Evolutionary conservation across 140 eudicot genomes (phyloP), one percentile per base, ranked within the genome.

Genomic region (Flaveria floridana): DNA sequence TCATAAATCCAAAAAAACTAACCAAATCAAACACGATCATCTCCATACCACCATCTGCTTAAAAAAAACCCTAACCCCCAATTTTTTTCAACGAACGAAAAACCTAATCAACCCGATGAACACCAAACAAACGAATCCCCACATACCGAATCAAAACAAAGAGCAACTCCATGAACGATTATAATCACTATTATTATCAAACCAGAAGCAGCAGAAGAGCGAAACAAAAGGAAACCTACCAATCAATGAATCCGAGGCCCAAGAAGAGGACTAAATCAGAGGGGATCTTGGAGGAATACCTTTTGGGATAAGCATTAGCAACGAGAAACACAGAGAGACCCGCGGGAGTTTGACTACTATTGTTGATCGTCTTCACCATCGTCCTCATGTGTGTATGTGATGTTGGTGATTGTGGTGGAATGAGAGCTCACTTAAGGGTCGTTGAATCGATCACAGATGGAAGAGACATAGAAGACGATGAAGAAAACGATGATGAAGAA

Each of bases 231-330:
- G 21, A 65, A 41, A 28, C 20, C 85, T 91, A 91, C 97, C 97
- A 91, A 73, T 91, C 97, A 65, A 91, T 91, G 86, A 91, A 91
- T 14, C 97, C 97, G 76, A 91, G 96, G 65, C 97, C 97, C 85
- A 91, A 83, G 80, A 91, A 91, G 69, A 91, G 97, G 53, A 88
- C 96, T 82, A 88, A 85, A 91, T 91, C 97, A 69, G 97, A 91
- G 3, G 97, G 95, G 91, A 91, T 88, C 89, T 88, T 88, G 85
- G 97, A 91, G 74, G 97, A 88, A 42, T 91, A 91, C 93, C 97
- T 88, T 88, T 91, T 91, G 26, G 92, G 90, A 78, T 91, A 88
- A 83, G 92, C 95, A 79, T 86, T 84, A 66, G 88, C 95, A 23
- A 88, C 79, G 68, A 91, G 80, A 76, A 86, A 86, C 3, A 89